Conservation (phyloP, 345 rosid species). For the Acer yangbiense region DNA sequence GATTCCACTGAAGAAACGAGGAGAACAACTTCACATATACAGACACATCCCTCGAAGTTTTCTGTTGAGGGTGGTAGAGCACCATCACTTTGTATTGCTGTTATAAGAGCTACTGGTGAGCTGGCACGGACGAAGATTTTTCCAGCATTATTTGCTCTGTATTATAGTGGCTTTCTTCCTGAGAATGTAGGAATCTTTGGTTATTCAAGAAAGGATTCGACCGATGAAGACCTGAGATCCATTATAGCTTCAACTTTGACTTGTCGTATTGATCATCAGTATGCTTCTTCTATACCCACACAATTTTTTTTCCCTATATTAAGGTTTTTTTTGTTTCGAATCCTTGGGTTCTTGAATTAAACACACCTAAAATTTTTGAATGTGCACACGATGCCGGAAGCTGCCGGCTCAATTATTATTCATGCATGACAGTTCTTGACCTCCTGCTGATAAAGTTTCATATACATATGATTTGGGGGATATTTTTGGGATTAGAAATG, state of each 20-base stretch:
- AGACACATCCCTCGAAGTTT: slow-evolving; percentile 27
- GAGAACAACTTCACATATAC: slow-evolving; percentile 22
- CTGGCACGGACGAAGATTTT: slow-evolving; percentile 67
- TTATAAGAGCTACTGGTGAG: slow-evolving; percentile 80
- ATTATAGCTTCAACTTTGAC: slow-evolving; percentile 68
- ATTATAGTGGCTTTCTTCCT: slow-evolving; percentile 75
- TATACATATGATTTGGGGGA: background rate
- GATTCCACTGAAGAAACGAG: slow-evolving; percentile 25
- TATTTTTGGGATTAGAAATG: background rate
- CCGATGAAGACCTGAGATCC: slow-evolving; percentile 70
- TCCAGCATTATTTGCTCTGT: slow-evolving; percentile 77
- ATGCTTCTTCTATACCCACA: slow-evolving; percentile 25
- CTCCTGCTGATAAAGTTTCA: too few species aligned
- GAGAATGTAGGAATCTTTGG: slow-evolving; percentile 73
- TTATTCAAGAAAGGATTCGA: slow-evolving; percentile 70
- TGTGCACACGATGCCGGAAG: background rate
- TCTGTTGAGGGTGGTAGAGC: slow-evolving; percentile 35
- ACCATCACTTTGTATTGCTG: slow-evolving; percentile 69
- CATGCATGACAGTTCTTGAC: background rate
- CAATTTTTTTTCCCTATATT: background rate
- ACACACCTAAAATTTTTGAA: background rate
- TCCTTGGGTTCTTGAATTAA: background rate
- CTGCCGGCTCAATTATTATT: slow-evolving; percentile 1
- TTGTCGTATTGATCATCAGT: slow-evolving; percentile 80
- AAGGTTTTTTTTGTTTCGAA: background rate